Conservation (phyloP, 176 grass and related monocot species). For the Phyllostachys edulis region DNA sequence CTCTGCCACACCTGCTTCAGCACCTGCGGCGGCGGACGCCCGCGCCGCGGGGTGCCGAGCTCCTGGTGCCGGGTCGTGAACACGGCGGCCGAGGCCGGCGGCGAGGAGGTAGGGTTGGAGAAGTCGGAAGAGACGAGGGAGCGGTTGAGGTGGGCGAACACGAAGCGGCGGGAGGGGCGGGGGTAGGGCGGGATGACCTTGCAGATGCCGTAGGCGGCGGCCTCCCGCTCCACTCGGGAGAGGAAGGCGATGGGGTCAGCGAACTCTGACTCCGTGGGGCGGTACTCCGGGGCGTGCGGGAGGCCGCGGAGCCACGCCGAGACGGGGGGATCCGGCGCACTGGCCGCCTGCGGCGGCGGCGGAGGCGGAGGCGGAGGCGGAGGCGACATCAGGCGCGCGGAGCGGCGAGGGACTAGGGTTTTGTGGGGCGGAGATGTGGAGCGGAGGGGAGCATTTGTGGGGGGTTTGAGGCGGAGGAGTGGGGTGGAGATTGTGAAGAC, state of each 20-base stretch:
- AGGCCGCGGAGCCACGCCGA: slow-evolving; percentile 68
- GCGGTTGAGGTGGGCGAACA: slow-evolving; percentile 77
- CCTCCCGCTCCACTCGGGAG: slow-evolving; percentile 79
- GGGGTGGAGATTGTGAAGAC: not conserved
- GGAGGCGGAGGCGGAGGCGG: not conserved
- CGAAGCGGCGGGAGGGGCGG: slow-evolving; percentile 75
- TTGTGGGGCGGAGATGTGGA: slow-evolving; percentile 35
- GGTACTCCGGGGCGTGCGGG: slow-evolving; percentile 92
- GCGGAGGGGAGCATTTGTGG: slow-evolving; percentile 41
- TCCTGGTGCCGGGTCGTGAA: slow-evolving; percentile 79
- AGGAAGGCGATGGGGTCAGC: slow-evolving; percentile 97
- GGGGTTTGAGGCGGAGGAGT: slow-evolving; percentile 28
- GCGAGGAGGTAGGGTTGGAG: not conserved
- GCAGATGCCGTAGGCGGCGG: slow-evolving; percentile 91
- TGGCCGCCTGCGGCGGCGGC: not conserved
- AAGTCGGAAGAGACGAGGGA: slow-evolving; percentile 45
- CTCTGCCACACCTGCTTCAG: slow-evolving; percentile 98
- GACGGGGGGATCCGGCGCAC: slow-evolving; percentile 25
- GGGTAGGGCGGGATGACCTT: slow-evolving; percentile 88
- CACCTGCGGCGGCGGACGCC: slow-evolving; percentile 43
- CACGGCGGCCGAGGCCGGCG: slow-evolving; percentile 15
- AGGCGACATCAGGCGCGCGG: not conserved
- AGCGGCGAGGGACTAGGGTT: slow-evolving; percentile 40
- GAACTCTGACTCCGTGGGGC: slow-evolving; percentile 95
- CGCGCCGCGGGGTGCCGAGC: slow-evolving; percentile 50